Conservation (phyloP, 805 yeast genomes). For the Starmerella bacillaris region DNA sequence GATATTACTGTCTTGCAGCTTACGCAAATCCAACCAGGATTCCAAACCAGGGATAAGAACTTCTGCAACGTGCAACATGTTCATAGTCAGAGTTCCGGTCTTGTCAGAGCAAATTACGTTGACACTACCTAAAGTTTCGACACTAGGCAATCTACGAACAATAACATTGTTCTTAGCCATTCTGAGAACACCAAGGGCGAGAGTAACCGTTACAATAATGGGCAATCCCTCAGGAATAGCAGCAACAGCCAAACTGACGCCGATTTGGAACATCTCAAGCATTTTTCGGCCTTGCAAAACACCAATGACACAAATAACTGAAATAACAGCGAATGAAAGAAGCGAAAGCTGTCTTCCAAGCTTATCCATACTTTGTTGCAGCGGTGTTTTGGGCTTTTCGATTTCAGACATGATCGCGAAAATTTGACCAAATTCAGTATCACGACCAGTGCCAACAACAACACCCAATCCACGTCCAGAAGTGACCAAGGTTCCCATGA, state of each 20-base stretch:
- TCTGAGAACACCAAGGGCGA: slow-evolving; percentile 87
- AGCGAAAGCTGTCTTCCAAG: slow-evolving; percentile 79
- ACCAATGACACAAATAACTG: slow-evolving; percentile 80
- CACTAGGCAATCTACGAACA: slow-evolving; percentile 84
- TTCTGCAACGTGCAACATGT: slow-evolving; percentile 25
- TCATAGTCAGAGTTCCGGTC: slow-evolving; percentile 34
- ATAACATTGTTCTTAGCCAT: slow-evolving; percentile 93
- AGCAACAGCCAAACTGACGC: slow-evolving; percentile 95
- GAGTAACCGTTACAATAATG: slow-evolving; percentile 89
- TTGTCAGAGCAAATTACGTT: slow-evolving; percentile 38
- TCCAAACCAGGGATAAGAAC: slow-evolving; percentile 9
- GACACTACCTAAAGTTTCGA: slow-evolving; percentile 45
- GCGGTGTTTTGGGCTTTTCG: slow-evolving; percentile 94
- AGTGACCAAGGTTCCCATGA: slow-evolving; percentile 93
- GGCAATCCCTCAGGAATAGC: slow-evolving; percentile 99
- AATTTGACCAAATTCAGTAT: slow-evolving; percentile 87
- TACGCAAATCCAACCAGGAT: slow-evolving; percentile 13
- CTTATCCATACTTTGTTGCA: slow-evolving; percentile 88
- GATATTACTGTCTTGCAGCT: slow-evolving; percentile 11
- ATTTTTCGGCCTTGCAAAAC: slow-evolving; percentile 80
- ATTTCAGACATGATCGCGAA: slow-evolving; percentile 89
- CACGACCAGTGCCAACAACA: slow-evolving; percentile 74
- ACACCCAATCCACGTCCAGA: slow-evolving; percentile 91
- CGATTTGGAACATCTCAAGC: slow-evolving; percentile 95
- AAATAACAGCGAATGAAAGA: slow-evolving; percentile 73